Evolutionary conservation across 2,329 filamentous ascomycete genomes (phyloP), one percentile per base, ranked within the genome.

Genomic region (Cylindrodendrum hubeiense): DNA sequence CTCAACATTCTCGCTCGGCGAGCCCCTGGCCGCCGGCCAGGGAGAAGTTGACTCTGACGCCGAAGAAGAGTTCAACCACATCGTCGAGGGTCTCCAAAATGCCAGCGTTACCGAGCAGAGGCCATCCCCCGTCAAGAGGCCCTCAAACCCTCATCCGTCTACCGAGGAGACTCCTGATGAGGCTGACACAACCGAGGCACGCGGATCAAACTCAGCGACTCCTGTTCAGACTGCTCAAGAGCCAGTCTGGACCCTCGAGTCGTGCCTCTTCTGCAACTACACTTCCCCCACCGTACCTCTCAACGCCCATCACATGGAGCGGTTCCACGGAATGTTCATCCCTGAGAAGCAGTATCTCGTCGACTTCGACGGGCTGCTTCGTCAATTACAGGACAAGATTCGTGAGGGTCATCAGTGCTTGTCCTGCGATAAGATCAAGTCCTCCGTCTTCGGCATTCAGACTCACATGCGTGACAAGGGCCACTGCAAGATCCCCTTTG

Each of bases 391-490:
- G 75, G 86, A 90, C 68, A 97, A 94, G 71, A 91, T 99, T 43
- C 87, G 91, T 66, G 88, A 94, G 64, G 89, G 91, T 67, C 90
- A 94, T 76, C 91, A 97, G 79, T 99, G 96, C 78, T 80, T 99
- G 50, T 94, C 91, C 77, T 99, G 96, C 78, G 91, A 93, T 77
- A 97, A 96, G 79, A 80, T 91, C 46, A 93, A 96, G 77, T 89
- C 91, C 67, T 95, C 91, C 13, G 86, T 92, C 0, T 90, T 91
- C 62, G 95, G 93, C 19, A 89, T 95, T 26, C 95, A 98, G 77
- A 98, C 95, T 0, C 96, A 99, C 79, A 99, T 99, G 96, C 91
- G 94, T 47, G 96, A 99, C 78, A 95, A 94, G 77, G 92, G 94
- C 1, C 96, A 99, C 81, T 98, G 95, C 86, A 97, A 95, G 87